Base-by-base conservation (phyloP, 345 rosid species). In the Gossypium australe region DNA sequence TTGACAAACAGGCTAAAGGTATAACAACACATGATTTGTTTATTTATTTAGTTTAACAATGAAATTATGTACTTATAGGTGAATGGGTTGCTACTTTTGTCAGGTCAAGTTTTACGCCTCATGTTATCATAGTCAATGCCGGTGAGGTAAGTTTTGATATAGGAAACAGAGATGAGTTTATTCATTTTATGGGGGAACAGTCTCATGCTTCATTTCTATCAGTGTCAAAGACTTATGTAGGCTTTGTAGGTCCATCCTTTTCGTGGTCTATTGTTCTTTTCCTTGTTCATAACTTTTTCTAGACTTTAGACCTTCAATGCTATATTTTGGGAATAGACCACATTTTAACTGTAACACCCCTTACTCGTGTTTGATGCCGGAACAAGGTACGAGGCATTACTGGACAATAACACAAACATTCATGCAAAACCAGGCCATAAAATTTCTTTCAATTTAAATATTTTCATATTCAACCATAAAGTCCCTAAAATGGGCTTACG, bases 41-140 rank as follows among this genome's bases (percentile, higher is more conserved):
- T 41, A 18, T 56, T 61, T 48, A 2, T 20, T 56, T 3, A 13
- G 73, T 67, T 79, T 12, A 75, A 14, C 55, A 73, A 22, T 24
- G 16, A 44, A 69, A 29, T 73, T 75, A 18, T 48, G 29, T 51
- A 67, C 67, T 80, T 64, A 58, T 75, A 92, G 94, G 93, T 59
- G 89, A 86, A 27, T 70, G 78, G 85, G 71, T 75, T 77, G 77
- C 85, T 48, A 56, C 80, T 75, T 84, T 90, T 70, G 79, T 89
- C 11, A 91, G 93, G 65, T 85, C 94, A 67, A 88, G 82, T 81
- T 90, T 92, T 75, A 87, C 89, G 0, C 94, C 97, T 17, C 97
- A 92, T 82, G 79, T 92, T 72, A 88, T 92, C 80, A 87, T 85
- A 59, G 93, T 92, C 82, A 85, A 88, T 74, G 77, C 92, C 6